Base-by-base conservation (phyloP, 2,329 filamentous ascomycete species). In the Venturia carpophila region DNA sequence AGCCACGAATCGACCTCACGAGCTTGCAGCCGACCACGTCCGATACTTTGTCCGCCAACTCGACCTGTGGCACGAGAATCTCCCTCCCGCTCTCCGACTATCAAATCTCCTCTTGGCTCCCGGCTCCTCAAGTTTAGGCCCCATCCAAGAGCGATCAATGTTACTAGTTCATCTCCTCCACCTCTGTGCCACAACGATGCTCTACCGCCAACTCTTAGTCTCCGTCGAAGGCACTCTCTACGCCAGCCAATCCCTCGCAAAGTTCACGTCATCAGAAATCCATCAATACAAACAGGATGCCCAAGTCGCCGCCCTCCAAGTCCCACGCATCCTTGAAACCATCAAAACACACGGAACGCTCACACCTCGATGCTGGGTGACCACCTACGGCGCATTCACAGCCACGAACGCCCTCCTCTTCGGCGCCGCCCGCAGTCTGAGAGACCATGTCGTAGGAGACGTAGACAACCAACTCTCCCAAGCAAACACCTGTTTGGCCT, bases 61-160 rank as follows among this genome's bases (percentile, higher is more conserved):
- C 37, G 63, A 60, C 15, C 21, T 61, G 24, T 65, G 63, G 56
- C 49, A 61, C 1, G 10, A 13, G 58, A 41, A 65, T 19, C 63
- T 61, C 5, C 63, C 63, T 1, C 49, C 45, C 11, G 43, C 39
- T 15, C 39, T 65, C 10, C 41, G 45, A 45, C 42, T 65, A 3
- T 41, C n/a, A 4, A 65, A 17, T 13, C 30, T 64, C 17, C 43
- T 52, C 27, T 64, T 55, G 45, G 24, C 52, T 34, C 62, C 11
- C 10, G 49, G 39, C 17, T 34, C 34, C 27, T 19, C 52, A 27
- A 45, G 37, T 17, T n/a, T 65, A 34, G 56, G 56, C 37, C 24
- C 37, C 1, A 13, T 34, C 55, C 27, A 49, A 37, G n/a, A 60
- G 24, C 19, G 24, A 61, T 24, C 52, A 1, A 30, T 42, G 37